Conservation (phyloP, 2,329 filamentous ascomycete genomes). For the Aureobasidium sp. region DNA sequence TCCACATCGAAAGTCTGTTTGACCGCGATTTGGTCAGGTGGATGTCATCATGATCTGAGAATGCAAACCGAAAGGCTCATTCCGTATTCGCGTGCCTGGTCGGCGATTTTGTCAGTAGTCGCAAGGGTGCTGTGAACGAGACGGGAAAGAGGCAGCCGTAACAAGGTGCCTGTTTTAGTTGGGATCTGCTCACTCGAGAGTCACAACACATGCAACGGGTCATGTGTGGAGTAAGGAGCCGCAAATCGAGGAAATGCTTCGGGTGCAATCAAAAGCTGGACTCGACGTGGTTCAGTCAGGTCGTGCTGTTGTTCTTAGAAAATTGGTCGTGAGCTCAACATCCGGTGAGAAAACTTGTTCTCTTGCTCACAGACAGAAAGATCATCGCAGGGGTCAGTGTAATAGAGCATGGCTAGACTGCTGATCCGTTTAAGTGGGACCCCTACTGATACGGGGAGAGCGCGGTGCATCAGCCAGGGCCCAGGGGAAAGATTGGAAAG, state of each 20-base stretch:
- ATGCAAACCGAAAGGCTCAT: background rate
- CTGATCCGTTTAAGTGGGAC: background rate
- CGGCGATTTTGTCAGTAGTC: background rate
- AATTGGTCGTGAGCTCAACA: background rate
- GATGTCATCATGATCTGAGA: background rate
- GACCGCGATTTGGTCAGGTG: constrained; percentile 2
- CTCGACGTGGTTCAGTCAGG: background rate
- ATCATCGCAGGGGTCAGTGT: background rate
- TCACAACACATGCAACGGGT: background rate
- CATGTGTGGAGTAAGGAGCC: constrained; percentile 6
- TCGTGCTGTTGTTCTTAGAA: background rate
- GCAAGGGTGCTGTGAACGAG: background rate
- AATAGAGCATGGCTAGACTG: background rate
- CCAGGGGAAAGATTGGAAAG: background rate
- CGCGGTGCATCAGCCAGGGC: background rate
- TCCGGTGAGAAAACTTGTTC: background rate
- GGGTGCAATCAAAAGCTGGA: background rate
- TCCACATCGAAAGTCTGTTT: constrained; percentile 5
- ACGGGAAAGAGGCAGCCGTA: background rate
- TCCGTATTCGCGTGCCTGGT: background rate
- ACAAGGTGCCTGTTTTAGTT: constrained; percentile 1
- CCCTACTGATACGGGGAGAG: background rate
- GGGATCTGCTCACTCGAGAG: background rate
- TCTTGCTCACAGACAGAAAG: background rate
- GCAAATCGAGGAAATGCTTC: background rate